Base-by-base conservation (phyloP, 306 rosid species). In the Fragaria nilgerrensis region DNA sequence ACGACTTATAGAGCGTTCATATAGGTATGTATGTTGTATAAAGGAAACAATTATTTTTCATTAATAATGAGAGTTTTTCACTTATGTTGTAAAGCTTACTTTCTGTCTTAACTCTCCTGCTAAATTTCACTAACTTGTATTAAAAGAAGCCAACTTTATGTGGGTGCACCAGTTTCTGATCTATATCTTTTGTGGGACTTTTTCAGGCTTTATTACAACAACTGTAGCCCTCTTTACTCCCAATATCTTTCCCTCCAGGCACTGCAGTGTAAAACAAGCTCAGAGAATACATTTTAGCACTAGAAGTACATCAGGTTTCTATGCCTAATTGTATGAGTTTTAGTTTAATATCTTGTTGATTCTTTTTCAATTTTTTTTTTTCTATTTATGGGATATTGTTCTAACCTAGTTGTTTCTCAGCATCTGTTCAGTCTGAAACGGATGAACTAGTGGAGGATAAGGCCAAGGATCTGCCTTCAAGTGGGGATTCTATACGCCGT, bases 401-500 rank as follows among this genome's bases (percentile, higher is more conserved):
- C 56, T 84, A 77, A 65, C 62, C 9, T 52, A 68, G 67, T 79
- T 74, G 73, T 74, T 61, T 83, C 79, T 82, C 92, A 90, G 88
- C 92, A 70, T 85, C 89, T 37, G 78, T 86, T 45, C 86, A 85
- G 84, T 85, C 93, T 49, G 81, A 71, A 67, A 78, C 78, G 9
- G 89, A 85, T 79, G 82, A 85, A 70, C 39, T 55, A 22, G 52
- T 50, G 16, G 92, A 62, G 83, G 82, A 78, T 29, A 82, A 78
- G 80, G 63, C 72, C 48, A 80, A 79, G 72, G 87, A 80, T 73
- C 75, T 82, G 68, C 44, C 59, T 58, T 86, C 85, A 11, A 89
- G 87, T 32, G 98, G 97, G 73, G 92, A 95, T 82, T 87, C 96
- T 69, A 88, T 95, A 64, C 92, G 93, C 23, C 82, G 47, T 37